Evolutionary conservation across 805 yeast genomes (phyloP), one percentile per base, ranked within the genome.

Genomic region (Lipomyces yamanashiensis): DNA sequence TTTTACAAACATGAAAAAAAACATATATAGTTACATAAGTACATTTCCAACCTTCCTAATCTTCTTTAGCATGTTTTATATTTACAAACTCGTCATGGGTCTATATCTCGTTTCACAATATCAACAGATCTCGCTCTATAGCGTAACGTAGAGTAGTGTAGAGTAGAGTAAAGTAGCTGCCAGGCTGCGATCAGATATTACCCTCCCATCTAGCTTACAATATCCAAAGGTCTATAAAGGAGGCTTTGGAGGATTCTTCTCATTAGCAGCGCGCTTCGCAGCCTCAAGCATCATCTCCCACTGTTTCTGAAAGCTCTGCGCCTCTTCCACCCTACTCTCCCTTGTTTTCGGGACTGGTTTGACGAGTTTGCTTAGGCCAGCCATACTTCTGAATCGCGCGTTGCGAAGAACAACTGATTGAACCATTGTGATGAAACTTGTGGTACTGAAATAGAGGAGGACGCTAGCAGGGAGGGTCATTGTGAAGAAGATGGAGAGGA

Each of bases 381-480:
- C 75, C 59, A 77, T 63, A 47, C 78, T 79, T 77, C 98, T 84
- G 72, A 89, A 84, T 60, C 76, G 69, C 58, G 82, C 77, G 66
- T 80, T 82, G 75, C 88, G 85, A 71, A 95, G 80, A 28, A 88
- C 71, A 56, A 83, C 73, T 10, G 93, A 84, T 79, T 93, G 98
- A 19, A 84, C 53, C 55, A 89, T 83, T 0, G 97, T 89, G 71
- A 84, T 85, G 13, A 85, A 68, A 62, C 96, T 90, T 74, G 92
- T 91, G 43, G 89, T 85, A 6, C 93, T 87, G 76, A 93, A 90
- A 74, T 92, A 95, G 56, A 91, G 80, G 67, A 92, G 87, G 41
- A 92, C 91, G 44, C 89, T 96, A 1, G 96, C 84, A 1, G 96
- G 87, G 72, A 93, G 82, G 58, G 87, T 83, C 88, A 89, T 89